Base-by-base conservation (phyloP, 106 monocot genomes). In the Alisma plantagoaquatica region DNA sequence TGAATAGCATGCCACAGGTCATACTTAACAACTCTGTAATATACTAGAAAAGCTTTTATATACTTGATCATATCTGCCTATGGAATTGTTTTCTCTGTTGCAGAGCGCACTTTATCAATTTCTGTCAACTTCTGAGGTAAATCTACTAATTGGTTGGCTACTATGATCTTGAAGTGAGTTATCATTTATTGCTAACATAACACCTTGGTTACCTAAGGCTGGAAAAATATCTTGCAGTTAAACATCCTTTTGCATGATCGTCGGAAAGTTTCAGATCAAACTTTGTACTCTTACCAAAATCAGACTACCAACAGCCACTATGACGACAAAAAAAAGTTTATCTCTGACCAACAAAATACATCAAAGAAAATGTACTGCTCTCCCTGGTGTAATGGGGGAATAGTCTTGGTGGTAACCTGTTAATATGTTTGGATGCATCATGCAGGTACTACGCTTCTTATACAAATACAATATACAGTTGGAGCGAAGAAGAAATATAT, bases 21-120 rank as follows among this genome's bases (percentile, higher is more conserved):
- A 20, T 59, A 27, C 22, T n/a, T n/a, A 38, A 38, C 35, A 7
- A 38, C 9, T 38, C 48, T 10, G 33, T 28, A 9, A 27, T 4
- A 7, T 38, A 14, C 35, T 6, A 38, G 35, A 7, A 7, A 38
- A 38, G 6, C 35, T 38, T 38, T 38, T 38, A 38, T 14, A 38
- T 38, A 7, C 35, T 38, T 7, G 6, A 38, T 38, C 35, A 7
- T 14, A 38, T 14, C 14, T 38, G 35, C 14, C 35, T 14, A 38
- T 38, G 35, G n/a, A n/a, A n/a, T n/a, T n/a, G n/a, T 15, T 26
- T 52, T 64, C 17, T 18, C 15, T 29, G 4, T 53, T 66, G 17
- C 77, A 77, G 83, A 83, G 83, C 68, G 77, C 77, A 63, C 31
- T 83, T 19, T 78, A 77, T 51, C 66, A 67, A 31, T 83, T 67